These are phyloP conservation scores for Pseudogymnoascus sp. DNA, from an alignment of 2,329 filamentous ascomycete genomes.

Conservation along the genomic window DNA sequence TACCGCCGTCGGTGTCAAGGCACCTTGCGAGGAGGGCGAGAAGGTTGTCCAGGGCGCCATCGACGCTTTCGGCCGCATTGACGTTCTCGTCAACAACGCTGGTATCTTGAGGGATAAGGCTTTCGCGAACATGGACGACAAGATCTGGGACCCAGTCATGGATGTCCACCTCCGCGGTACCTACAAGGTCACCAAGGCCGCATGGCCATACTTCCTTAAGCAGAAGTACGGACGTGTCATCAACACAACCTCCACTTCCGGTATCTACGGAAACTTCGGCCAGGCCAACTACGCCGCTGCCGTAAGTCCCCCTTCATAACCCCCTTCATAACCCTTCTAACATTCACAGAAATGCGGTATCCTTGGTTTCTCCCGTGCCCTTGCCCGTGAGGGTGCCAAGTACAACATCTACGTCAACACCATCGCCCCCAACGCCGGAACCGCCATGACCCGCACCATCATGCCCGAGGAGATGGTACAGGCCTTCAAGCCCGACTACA, in stretches of 20 bases:
- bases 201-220: constrained; percentile 95
- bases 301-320: constrained; percentile 40
- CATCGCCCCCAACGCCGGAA: constrained; percentile 94
- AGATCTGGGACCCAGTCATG: constrained; percentile 84
- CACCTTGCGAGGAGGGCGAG: constrained; percentile 87
- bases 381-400: constrained; percentile 88
- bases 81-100: constrained; percentile 96
- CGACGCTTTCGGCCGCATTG: constrained; percentile 85
- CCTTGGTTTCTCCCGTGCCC: constrained; percentile 85
- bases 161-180: constrained; percentile 90
- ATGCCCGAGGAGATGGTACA: constrained; percentile 96
- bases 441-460: constrained; percentile 86
- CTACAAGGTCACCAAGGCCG: constrained; percentile 94
- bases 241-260: constrained; percentile 94
- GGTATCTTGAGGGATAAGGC: constrained; percentile 97
- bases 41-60: constrained; percentile 86
- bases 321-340: constrained; percentile 19
- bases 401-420: constrained; percentile 99
- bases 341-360: constrained; percentile 75
- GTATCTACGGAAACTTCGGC: constrained; percentile 98
- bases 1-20: constrained; percentile 86
- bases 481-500: constrained; percentile 98
- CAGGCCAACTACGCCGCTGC: constrained; percentile 95
- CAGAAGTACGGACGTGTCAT: constrained; percentile 97
- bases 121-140: constrained; percentile 95